Evolutionary conservation across 2,329 filamentous ascomycete genomes (phyloP), one percentile per base, ranked within the genome.

Genomic region (Parastagonospora avenae): DNA sequence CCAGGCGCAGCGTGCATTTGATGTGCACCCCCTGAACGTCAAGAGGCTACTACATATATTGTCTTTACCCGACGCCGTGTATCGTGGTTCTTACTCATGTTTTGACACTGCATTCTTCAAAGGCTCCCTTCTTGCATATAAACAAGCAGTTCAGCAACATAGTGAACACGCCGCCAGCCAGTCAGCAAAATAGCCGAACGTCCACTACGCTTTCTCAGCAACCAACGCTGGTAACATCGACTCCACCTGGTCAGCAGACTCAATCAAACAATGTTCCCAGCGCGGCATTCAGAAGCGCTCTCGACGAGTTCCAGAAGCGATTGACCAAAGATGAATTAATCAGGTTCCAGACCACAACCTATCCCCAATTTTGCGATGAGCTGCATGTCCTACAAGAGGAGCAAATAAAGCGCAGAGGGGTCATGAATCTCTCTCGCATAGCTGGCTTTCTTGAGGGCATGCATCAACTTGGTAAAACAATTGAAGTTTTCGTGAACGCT

Each of bases 401-500:
- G 10, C 42, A 46, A 33, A 42, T 27, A 27, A 40, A 24, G 4
- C 24, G 36, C 4, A 46, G 36, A 14, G 35, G 40, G 6, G 27
- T 52, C 38, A 52, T 47, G 49, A 47, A 52, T 11, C 40, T 52
- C 15, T 39, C 49, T 15, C 49, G 55, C 9, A 42, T 57, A 11
- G 49, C 59, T 30, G 50, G 45, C 2, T 64, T 42, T 35, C 48
- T 67, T 4, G 64, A 74, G 47, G 68, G 70, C 0, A 73, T 77
- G 70, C 46, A 73, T 2, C 68, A 76, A 33, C 75, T 72, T 39
- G 67, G 67, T 1, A 68, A 74, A 37, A 57, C 73, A 1, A 57
- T 74, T 8, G 71, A 75, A 30, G 59, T 73, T 1, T 76, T 74
- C 47, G 16, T 71, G 10, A 75, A 76, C 29, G 57, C 57, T 1